phyloP scores from a whole-genome alignment of 192 early-diverging fungal genomes.

The Rhizophagus sp. region DNA sequence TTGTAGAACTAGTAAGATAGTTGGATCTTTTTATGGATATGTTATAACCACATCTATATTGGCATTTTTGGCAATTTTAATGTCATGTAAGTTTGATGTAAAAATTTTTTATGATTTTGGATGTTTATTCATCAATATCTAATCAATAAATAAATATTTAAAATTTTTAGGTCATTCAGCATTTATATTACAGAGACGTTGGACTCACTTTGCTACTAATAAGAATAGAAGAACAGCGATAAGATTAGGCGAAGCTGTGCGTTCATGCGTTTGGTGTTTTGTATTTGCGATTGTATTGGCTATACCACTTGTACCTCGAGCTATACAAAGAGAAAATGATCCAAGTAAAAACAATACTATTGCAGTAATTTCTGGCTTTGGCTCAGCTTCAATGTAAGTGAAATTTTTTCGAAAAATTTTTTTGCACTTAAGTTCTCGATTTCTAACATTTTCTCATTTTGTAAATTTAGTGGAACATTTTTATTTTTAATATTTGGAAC shows the following conservation, averaged over 20 bases:
- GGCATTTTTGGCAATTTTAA: background rate
- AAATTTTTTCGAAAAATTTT: background rate
- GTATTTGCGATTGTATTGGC: background rate
- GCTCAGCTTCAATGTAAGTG: background rate
- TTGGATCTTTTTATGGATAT: background rate
- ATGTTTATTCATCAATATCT: too few relatives aligned
- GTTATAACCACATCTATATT: background rate
- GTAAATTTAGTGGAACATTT: background rate
- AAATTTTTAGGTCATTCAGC: background rate
- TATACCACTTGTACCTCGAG: background rate
- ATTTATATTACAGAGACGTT: background rate
- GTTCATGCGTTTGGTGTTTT: background rate
- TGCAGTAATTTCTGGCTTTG: background rate
- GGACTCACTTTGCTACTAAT: background rate
- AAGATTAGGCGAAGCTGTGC: background rate
- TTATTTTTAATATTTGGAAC: background rate
- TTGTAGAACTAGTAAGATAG: background rate
- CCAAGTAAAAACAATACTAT: background rate
- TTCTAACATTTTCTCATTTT: background rate
- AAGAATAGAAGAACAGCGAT: slow-evolving; percentile 15
- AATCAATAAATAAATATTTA: too few relatives aligned
- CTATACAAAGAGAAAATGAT: background rate
- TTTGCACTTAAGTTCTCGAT: background rate
- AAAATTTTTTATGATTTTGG: too few relatives aligned
- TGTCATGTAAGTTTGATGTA: background rate